Base-by-base conservation (phyloP, 495 filamentous ascomycete species). In the Lophiostoma macrostomum region DNA sequence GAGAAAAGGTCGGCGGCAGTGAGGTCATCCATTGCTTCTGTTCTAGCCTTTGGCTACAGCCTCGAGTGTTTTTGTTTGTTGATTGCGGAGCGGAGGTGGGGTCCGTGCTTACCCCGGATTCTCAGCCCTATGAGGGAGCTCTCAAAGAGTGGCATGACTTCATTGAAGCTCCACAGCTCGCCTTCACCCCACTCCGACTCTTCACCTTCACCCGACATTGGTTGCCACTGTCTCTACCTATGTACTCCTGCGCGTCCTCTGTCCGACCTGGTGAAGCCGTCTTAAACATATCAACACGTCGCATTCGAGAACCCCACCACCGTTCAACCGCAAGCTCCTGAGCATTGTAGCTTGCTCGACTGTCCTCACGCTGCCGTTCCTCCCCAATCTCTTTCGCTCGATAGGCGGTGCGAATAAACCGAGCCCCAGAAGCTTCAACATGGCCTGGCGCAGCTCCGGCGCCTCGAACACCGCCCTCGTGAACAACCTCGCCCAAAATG, bases 401-500 rank as follows among this genome's bases (percentile, higher is more conserved):
- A 19, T 51, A 10, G 44, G 45, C 20, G 46, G 60, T 34, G 29
- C 56, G 4, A 37, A 36, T 5, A 41, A 20, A 39, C 40, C 37
- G 3, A 23, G 35, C 25, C 25, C 39, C 28, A 22, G 44, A 25
- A 29, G 7, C 12, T 11, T 62, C 59, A 74, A 40, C 36, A 99
- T 99, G 93, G 91, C 91, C 49, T 99, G 93, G 93, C 80, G 81
- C 54, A 87, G 85, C 67, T 88, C 86, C 14, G 90, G 89, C 41
- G 71, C 74, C 19, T 81, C 83, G 29, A 99, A 99, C 72, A 68
- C 66, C 34, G 86, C 82, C 36, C 74, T 99, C 35, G 71, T 97
- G 39, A 78, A 84, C 60, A 96, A 96, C 63, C 77, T 99, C 7
- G 84, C 70, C 60, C 76, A 70, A 14, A 79, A 87, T 58, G 75